A percentile compares a stretch with the other conserved stretches of the same genome.
These are phyloP conservation scores for Hypoxylon sp. DNA, from an alignment of 2,329 filamentous ascomycete genomes.

Conservation along the genomic window DNA sequence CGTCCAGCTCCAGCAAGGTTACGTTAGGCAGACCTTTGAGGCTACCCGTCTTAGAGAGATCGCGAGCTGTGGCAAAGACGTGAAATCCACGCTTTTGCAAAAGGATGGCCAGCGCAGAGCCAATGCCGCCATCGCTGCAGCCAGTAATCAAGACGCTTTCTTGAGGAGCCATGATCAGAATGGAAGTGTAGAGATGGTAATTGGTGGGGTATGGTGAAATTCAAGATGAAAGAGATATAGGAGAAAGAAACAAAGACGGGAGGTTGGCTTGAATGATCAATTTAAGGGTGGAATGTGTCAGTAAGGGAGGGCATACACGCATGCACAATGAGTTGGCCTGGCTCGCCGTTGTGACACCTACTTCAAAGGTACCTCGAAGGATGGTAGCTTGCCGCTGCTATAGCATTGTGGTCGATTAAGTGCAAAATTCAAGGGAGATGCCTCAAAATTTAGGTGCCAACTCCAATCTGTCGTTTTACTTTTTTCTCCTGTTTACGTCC, in stretches of 20 bases:
- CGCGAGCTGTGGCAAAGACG: constrained; percentile 42
- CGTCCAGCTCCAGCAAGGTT: constrained; percentile 38
- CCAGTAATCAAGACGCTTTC: constrained; percentile 43
- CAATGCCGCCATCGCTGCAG: constrained; percentile 44
- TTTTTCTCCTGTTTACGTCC: no score
- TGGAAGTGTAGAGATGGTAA: not conserved
- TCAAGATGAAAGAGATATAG: not conserved
- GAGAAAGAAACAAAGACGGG: not conserved
- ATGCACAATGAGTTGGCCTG: no score
- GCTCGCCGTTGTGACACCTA: no score
- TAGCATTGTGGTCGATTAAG: no score
- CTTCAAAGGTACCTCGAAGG: no score
- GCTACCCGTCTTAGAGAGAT: constrained; percentile 32
- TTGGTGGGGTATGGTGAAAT: not conserved
- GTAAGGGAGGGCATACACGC: no score
- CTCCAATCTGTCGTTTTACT: no score
- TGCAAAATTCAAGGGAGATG: no score
- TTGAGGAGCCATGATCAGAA: constrained; percentile 19
- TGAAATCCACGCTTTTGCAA: constrained; percentile 39
- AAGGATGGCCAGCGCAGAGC: constrained; percentile 36
- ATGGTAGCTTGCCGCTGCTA: no score
- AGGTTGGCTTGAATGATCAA: no score
- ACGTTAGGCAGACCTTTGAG: constrained; percentile 37
- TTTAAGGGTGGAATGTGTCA: no score
- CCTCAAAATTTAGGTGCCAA: no score